phyloP scores from a whole-genome alignment of 2,329 filamentous ascomycete species.

The Claviceps digitariae region DNA sequence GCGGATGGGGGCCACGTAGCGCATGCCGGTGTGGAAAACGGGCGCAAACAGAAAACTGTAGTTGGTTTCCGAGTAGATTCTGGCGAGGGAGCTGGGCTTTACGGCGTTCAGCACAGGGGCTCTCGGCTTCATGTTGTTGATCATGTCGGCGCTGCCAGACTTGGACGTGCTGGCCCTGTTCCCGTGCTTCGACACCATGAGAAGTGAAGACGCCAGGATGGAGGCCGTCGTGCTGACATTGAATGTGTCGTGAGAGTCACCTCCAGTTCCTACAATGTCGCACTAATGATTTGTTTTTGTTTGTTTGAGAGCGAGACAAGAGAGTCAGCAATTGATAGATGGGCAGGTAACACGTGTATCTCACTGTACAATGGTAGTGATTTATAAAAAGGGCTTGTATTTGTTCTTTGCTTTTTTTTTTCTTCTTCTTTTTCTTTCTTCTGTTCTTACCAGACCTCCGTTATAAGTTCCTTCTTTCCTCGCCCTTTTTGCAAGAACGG shows the following conservation, averaged over 20 bases:
- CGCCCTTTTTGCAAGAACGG: conserved; percentile 45
- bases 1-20: conserved; percentile 71
- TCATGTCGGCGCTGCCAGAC: conserved; percentile 85
- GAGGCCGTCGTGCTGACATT: conserved; percentile 94
- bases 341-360: no score
- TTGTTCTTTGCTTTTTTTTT: not conserved
- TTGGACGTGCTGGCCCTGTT: conserved; percentile 92
- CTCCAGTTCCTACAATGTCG: conserved; percentile 95
- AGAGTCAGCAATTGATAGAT: not conserved
- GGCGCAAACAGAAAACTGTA: conserved; percentile 95
- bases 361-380: not conserved
- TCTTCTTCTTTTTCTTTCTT: not conserved
- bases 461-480: conserved; percentile 59
- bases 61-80: conserved; percentile 67
- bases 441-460: conserved; percentile 63
- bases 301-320: not conserved
- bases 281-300: conserved; percentile 29
- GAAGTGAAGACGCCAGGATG: conserved; percentile 73
- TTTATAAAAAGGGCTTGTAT: not conserved
- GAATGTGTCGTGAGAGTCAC: conserved; percentile 94
- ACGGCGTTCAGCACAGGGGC: conserved; percentile 64
- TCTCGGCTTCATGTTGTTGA: conserved; percentile 59
- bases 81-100: conserved; percentile 53
- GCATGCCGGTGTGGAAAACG: conserved; percentile 92
- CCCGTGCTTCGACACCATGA: conserved; percentile 87